Evolutionary conservation across 306 rosid species (phyloP), one percentile per base, ranked within the genome.

Genomic region (Lithocarpus polystachyus): DNA sequence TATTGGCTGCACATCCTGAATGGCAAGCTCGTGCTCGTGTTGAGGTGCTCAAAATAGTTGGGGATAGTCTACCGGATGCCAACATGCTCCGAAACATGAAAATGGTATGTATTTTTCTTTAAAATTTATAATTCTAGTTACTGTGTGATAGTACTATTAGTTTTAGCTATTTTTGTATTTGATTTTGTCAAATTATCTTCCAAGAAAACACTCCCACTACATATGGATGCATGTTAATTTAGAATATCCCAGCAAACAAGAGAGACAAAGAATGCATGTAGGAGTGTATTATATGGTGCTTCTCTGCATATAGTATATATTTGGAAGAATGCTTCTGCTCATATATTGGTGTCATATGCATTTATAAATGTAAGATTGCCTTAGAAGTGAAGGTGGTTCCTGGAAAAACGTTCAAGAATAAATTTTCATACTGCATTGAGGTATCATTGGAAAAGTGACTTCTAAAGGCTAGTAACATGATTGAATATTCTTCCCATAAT

Each of bases 1-100:
- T 83, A 3, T 33, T 79, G 19, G 87, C 84, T 23, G 17, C 65
- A 10, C 62, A 84, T 76, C 84, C 81, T 0, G 79, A 76, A 5
- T 80, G 82, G 87, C 87, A 84, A 73, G 71, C 19, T 20, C 35
- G 60, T 29, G 79, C 19, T 57, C 80, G 80, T 7, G 74, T 72
- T 23, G 82, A 84, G 68, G 79, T 81, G 53, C 73, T 73, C 12
- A 56, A 68, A 28, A 52, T 80, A 26, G 72, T 73, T 59, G 67
- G 33, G 64, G 79, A 56, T 33, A 60, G 80, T 4, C n/a, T 20
- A 5, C 82, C 35, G 0, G 71, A 82, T 45, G 69, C n/a, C 26
- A 29, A 84, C 31, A 77, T 45, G 76, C 48, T 82, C 20, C 79
- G 64, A 6, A 68, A 37, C 52, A 73, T 73, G 82, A 82, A 77